A percentile compares a stretch with the other conserved stretches of the same genome.
phyloP scores from a whole-genome alignment of 2,329 filamentous ascomycete species.

The Claviceps sp. region DNA sequence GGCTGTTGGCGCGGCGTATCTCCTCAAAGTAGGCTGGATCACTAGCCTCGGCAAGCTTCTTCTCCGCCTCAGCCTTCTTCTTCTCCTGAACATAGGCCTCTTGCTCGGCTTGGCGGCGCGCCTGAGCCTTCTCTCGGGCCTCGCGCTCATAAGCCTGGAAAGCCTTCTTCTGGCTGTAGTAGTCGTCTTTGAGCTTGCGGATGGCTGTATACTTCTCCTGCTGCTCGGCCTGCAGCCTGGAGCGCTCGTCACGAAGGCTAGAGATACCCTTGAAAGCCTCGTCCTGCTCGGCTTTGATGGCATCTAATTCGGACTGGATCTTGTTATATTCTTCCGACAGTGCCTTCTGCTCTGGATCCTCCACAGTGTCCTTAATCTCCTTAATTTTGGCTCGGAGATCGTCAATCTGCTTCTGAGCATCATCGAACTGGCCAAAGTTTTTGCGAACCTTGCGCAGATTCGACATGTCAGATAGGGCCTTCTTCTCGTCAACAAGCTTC shows the following conservation, averaged over 20 bases:
- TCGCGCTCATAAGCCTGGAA: slow-evolving; percentile 73
- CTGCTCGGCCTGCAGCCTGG: slow-evolving; percentile 71
- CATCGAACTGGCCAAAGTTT: slow-evolving; percentile 75
- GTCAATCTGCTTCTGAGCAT: slow-evolving; percentile 78
- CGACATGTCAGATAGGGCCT: slow-evolving; percentile 72
- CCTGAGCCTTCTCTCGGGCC: slow-evolving; percentile 58
- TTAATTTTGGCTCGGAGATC: slow-evolving; percentile 78
- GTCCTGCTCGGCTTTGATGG: slow-evolving; percentile 85
- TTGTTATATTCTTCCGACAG: slow-evolving; percentile 74
- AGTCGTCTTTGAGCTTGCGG: slow-evolving; percentile 79
- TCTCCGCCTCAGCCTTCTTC: slow-evolving; percentile 62
- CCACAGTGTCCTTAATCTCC: slow-evolving; percentile 74
- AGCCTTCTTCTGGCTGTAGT: slow-evolving; percentile 72
- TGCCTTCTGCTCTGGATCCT: slow-evolving; percentile 83
- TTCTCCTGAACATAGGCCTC: slow-evolving; percentile 58
- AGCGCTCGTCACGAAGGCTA: slow-evolving; percentile 70
- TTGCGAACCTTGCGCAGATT: slow-evolving; percentile 80
- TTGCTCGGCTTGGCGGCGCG: slow-evolving; percentile 71
- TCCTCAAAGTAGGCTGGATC: slow-evolving; percentile 85
- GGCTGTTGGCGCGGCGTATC: slow-evolving; percentile 74
- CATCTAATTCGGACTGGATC: slow-evolving; percentile 77
- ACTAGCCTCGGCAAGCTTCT: slow-evolving; percentile 67
- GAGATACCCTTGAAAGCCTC: slow-evolving; percentile 81
- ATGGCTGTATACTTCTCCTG: slow-evolving; percentile 74
- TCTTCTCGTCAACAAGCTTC: slow-evolving; percentile 96